phyloP scores from a whole-genome alignment of 2,329 filamentous ascomycete genomes.

The Myriosclerotinia duriaeana region DNA sequence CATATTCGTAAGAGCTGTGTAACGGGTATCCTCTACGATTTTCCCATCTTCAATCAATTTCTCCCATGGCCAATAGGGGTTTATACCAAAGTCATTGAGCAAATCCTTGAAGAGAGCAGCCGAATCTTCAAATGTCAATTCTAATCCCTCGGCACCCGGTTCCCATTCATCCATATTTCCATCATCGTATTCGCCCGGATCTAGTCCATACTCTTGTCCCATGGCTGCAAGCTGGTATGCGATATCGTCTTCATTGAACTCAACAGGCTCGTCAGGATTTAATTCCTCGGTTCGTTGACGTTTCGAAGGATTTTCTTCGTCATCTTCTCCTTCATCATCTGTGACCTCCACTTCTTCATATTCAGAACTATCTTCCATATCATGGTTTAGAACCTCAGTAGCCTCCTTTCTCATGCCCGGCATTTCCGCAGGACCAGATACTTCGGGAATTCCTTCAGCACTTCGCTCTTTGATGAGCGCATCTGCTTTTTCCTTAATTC shows the following conservation, averaged over 20 bases:
- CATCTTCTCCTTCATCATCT: conserved; percentile 52
- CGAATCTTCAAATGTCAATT: conserved; percentile 73
- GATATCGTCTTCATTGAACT: conserved; percentile 94
- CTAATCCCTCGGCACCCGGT: conserved; percentile 68
- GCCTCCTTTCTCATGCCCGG: conserved; percentile 27
- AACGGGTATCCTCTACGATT: conserved; percentile 82
- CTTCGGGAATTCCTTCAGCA: conserved; percentile 35
- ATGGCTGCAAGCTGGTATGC: conserved; percentile 87
- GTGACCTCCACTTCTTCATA: conserved; percentile 57
- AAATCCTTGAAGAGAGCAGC: conserved; percentile 79
- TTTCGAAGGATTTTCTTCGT: conserved; percentile 51
- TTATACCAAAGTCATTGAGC: conserved; percentile 77
- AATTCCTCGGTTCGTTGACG: conserved; percentile 50
- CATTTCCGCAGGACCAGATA: conserved; percentile 34
- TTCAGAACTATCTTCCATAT: conserved; percentile 62
- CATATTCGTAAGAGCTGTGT: conserved; percentile 79
- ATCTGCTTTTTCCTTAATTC: conserved; percentile 58
- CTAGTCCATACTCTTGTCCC: conserved; percentile 79
- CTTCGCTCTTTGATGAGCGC: conserved; percentile 33
- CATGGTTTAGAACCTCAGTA: conserved; percentile 37
- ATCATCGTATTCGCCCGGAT: conserved; percentile 73
- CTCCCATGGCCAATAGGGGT: conserved; percentile 89
- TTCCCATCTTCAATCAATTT: conserved; percentile 79
- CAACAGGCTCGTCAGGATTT: conserved; percentile 53
- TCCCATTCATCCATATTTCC: conserved; percentile 61